phyloP scores from a whole-genome alignment of 129 eudicot genomes.

The Arctium minus region DNA sequence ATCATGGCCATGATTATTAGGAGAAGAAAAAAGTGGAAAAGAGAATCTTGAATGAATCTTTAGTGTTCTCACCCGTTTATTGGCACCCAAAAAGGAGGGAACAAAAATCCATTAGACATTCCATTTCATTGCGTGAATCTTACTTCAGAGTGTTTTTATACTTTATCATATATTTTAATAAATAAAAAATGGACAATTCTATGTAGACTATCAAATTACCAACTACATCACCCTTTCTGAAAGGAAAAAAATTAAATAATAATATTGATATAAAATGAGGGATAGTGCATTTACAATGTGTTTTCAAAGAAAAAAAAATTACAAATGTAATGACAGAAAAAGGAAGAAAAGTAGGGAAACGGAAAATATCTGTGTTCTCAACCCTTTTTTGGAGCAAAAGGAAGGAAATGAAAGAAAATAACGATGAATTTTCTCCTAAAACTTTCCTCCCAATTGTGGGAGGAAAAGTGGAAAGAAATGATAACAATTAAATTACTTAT shows the following conservation, averaged over 20 bases:
- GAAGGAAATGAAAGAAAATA: no score
- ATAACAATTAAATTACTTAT: no score
- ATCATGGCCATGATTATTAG: not conserved
- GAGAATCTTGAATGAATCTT: constrained; percentile 10
- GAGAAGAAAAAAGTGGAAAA: not conserved
- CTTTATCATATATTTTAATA: not conserved
- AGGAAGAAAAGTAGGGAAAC: no score
- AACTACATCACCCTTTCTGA: not conserved
- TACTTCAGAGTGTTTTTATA: not conserved
- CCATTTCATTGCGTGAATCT: not conserved
- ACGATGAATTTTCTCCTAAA: no score
- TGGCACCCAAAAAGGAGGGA: constrained; percentile 3
- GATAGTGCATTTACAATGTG: not conserved
- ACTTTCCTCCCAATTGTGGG: no score
- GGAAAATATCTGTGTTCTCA: no score
- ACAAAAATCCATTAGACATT: not conserved
- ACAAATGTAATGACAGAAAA: no score
- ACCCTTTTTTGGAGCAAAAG: no score
- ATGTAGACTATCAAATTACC: not conserved
- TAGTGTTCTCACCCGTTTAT: not conserved
- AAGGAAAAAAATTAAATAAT: no score
- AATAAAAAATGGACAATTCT: not conserved
- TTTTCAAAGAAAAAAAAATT: no score
- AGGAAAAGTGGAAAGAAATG: no score
- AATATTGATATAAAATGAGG: no score